These are phyloP conservation scores for Aspergillus tubingensis DNA, from an alignment of 2,329 filamentous ascomycete species.

Conservation along the genomic window DNA sequence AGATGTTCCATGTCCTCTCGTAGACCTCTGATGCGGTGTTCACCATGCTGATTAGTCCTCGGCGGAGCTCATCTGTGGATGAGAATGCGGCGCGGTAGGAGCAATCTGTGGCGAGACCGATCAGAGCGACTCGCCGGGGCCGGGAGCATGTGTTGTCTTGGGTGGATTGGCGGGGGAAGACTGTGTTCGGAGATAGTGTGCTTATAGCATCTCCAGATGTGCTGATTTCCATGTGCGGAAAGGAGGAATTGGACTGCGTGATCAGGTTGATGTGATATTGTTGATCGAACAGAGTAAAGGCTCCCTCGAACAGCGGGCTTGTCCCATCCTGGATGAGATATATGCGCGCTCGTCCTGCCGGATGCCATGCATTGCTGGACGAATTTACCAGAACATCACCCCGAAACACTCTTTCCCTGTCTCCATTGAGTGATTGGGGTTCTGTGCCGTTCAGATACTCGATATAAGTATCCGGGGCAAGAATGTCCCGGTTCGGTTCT, in stretches of 20 bases:
- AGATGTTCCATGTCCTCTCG: slow-evolving; percentile 88
- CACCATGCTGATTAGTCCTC: slow-evolving; percentile 60
- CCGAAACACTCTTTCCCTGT: slow-evolving; percentile 2
- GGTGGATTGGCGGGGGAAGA: background rate
- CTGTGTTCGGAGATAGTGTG: background rate
- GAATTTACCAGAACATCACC: background rate
- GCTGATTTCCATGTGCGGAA: no score
- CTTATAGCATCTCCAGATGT: no score
- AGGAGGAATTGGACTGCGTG: no score
- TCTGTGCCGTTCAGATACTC: slow-evolving; percentile 9
- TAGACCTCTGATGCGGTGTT: slow-evolving; percentile 83
- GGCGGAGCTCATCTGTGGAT: slow-evolving; percentile 48
- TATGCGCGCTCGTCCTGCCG: slow-evolving; percentile 17
- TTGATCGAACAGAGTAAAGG: slow-evolving; percentile 6
- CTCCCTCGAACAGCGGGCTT: slow-evolving; percentile 14
- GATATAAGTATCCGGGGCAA: slow-evolving; percentile 8
- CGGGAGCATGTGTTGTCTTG: slow-evolving; percentile 62
- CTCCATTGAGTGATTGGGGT: background rate
- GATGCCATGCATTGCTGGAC: background rate
- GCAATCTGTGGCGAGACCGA: slow-evolving; percentile 90
- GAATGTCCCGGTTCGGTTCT: slow-evolving; percentile 15
- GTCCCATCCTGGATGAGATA: slow-evolving; percentile 12
- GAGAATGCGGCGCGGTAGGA: slow-evolving; percentile 72
- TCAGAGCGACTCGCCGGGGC: slow-evolving; percentile 80
- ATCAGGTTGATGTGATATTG: slow-evolving; percentile 11